Evolutionary conservation across 2,329 filamentous ascomycete species (phyloP).

Genomic region (Pseudofabraea citricarpa): DNA sequence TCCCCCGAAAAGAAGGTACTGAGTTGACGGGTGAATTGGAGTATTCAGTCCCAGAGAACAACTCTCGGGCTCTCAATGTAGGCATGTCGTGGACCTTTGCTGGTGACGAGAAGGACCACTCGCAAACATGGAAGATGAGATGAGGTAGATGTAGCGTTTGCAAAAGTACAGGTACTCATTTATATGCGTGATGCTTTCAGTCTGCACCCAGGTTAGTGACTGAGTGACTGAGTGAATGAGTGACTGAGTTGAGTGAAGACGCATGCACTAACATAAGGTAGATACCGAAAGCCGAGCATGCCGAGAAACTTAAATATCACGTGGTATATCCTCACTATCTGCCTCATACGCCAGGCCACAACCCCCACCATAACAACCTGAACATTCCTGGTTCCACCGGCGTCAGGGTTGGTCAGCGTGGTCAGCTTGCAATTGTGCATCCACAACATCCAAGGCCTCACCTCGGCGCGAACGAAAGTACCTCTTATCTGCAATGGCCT

Average conservation of each 20-base stretch:
- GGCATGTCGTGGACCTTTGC: slow-evolving; percentile 51
- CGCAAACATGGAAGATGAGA: slow-evolving; percentile 29
- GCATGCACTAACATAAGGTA: no score
- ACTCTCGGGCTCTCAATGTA: slow-evolving; percentile 65
- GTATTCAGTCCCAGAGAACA: slow-evolving; percentile 65
- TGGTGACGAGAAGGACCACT: slow-evolving; percentile 15
- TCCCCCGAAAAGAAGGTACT: slow-evolving; percentile 46
- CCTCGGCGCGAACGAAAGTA: no score
- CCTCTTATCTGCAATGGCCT: neutral
- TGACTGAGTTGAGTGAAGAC: no score
- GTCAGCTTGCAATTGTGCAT: neutral
- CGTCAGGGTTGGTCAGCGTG: neutral
- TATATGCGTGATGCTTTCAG: no score
- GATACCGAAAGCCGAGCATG: no score
- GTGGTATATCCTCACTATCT: no score
- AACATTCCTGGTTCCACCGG: no score
- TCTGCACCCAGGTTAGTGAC: no score
- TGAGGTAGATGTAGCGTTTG: slow-evolving; percentile 6
- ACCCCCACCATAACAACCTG: no score
- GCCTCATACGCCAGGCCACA: no score
- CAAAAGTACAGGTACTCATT: neutral
- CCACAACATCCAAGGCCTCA: neutral
- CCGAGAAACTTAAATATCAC: no score
- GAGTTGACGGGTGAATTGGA: slow-evolving; percentile 62
- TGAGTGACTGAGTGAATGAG: no score